These are phyloP conservation scores for Xanthoconium separans DNA, from an alignment of 1,284 basidiomycete species.

Conservation along the genomic window DNA sequence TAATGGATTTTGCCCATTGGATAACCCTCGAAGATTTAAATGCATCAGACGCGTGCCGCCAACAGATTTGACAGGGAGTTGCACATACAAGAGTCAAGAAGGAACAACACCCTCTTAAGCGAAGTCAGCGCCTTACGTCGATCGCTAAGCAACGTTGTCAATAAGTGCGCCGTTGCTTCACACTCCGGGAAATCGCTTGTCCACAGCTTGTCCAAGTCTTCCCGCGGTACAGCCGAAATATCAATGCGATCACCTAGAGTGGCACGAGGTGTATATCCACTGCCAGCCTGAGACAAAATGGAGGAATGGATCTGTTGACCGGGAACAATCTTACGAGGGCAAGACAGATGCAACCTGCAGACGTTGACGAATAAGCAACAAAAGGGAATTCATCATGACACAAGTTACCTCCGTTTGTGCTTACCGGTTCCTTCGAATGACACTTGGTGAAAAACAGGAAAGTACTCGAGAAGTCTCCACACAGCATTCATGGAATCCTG, in stretches of 20 bases:
- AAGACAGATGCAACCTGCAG: constrained; percentile 9
- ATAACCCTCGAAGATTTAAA: neutral
- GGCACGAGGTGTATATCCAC: constrained; percentile 14
- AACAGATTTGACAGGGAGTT: neutral
- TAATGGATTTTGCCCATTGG: neutral
- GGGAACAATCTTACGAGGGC: constrained; percentile 14
- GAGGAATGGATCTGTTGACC: constrained; percentile 17
- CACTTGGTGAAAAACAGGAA: constrained; percentile 19
- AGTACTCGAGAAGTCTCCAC: constrained; percentile 16
- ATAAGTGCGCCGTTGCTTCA: neutral
- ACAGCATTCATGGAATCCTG: neutral
- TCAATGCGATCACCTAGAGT: neutral
- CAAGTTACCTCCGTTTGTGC: constrained; percentile 7
- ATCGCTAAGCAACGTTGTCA: constrained; percentile 1
- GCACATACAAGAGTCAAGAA: constrained; percentile 6
- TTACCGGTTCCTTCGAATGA: constrained; percentile 14
- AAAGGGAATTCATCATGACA: neutral
- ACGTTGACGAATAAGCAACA: neutral
- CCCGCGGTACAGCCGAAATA: neutral
- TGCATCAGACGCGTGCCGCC: neutral
- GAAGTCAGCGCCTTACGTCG: neutral
- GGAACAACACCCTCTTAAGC: neutral
- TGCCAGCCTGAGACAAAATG: neutral
- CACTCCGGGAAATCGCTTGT: neutral
- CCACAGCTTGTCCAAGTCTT: neutral